phyloP scores from a whole-genome alignment of 257 asterid genomes.

The Nyctanthes arbortristis region DNA sequence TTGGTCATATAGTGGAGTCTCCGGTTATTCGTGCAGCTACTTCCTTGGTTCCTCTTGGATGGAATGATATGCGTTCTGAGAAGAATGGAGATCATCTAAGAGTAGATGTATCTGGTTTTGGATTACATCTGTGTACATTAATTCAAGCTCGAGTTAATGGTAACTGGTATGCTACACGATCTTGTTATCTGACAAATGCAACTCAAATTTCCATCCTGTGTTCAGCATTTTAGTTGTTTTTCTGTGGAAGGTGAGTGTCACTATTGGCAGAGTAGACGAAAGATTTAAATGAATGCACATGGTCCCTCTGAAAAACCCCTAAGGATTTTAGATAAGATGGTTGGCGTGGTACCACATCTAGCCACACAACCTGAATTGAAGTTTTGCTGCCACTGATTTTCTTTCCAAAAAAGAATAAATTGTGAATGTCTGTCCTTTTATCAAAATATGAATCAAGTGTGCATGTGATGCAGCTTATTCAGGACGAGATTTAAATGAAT shows the following conservation, averaged over 20 bases:
- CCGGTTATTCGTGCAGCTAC: conserved; percentile 92
- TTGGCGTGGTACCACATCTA: background rate
- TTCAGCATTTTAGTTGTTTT: background rate
- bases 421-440: background rate
- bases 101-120: conserved; percentile 93
- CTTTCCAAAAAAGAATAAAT: too few relatives aligned
- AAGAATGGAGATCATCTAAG: conserved; percentile 69
- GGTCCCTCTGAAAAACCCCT: background rate
- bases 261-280: background rate
- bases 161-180: conserved; percentile 69
- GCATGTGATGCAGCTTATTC: background rate
- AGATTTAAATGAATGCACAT: background rate
- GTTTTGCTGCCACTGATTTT: background rate
- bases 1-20: conserved; percentile 91
- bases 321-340: background rate
- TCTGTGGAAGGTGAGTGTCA: background rate
- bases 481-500: background rate
- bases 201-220: conserved; percentile 8
- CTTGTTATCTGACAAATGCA: conserved; percentile 16
- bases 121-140: conserved; percentile 79
- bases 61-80: conserved; percentile 73
- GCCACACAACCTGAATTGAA: too few relatives aligned
- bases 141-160: conserved; percentile 94
- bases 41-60: conserved; percentile 91
- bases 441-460: background rate